Evolutionary conservation across 2,329 filamentous ascomycete genomes (phyloP).

Genomic region (Aspergillus sp.): DNA sequence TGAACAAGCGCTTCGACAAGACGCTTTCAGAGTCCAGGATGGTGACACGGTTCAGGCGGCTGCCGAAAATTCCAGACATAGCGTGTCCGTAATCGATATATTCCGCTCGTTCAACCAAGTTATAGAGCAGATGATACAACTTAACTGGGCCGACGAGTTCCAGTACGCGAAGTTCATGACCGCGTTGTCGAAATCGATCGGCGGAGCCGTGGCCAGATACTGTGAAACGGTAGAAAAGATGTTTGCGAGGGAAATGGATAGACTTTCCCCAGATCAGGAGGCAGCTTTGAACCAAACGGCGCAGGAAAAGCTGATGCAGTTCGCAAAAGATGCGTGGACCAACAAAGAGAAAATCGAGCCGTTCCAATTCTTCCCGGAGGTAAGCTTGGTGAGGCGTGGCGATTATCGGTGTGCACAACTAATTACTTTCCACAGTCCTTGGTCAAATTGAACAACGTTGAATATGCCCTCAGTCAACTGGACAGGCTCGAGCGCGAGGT

Average conservation of each 20-base stretch:
- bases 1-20: conserved; percentile 86
- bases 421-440: conserved; percentile 67
- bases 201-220: conserved; percentile 79
- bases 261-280: conserved; percentile 82
- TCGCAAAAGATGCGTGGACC: conserved; percentile 90
- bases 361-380: conserved; percentile 94
- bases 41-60: conserved; percentile 53
- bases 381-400: conserved; percentile 43
- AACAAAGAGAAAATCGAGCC: conserved; percentile 92
- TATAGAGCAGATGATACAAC: conserved; percentile 78
- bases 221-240: conserved; percentile 86
- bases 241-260: conserved; percentile 91
- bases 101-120: conserved; percentile 93
- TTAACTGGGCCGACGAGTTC: conserved; percentile 91
- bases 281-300: conserved; percentile 74
- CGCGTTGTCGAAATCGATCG: conserved; percentile 78
- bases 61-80: conserved; percentile 82
- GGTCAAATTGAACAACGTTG: conserved; percentile 96
- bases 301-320: conserved; percentile 89
- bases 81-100: conserved; percentile 87
- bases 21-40: conserved; percentile 75
- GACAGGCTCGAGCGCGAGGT: conserved; percentile 87
- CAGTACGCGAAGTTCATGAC: conserved; percentile 99
- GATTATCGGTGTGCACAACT: conserved; percentile 1
- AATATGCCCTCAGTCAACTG: conserved; percentile 88